A percentile compares a stretch with the other conserved stretches of the same genome.
Conservation (phyloP, 1,284 basidiomycete species). For the Cutaneotrichosporon daszewskae region DNA sequence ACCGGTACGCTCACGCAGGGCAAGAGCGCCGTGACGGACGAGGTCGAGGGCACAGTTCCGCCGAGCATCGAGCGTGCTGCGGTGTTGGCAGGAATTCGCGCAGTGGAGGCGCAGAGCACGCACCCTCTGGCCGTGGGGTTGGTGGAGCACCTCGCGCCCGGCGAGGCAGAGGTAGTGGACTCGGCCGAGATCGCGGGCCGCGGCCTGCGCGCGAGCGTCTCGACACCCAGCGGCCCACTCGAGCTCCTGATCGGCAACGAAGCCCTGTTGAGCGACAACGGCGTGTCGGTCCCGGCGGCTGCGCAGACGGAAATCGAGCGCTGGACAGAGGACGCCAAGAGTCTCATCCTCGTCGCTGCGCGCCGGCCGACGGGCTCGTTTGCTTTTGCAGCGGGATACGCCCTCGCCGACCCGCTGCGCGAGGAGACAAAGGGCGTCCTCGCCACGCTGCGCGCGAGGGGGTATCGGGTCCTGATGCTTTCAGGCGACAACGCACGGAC, state of each 20-base stretch:
- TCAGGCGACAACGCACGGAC: conserved; percentile 82
- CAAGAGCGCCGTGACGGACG: conserved; percentile 25
- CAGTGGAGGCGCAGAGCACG: conserved; percentile 82
- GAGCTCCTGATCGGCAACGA: conserved; percentile 53
- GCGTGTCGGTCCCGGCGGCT: conserved; percentile 19
- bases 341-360: conserved; percentile 76
- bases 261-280: conserved; percentile 18
- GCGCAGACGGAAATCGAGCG: conserved; percentile 54
- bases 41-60: conserved; percentile 28
- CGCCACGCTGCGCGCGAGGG: conserved; percentile 69
- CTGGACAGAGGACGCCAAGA: conserved; percentile 67
- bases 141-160: conserved; percentile 59
- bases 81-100: conserved; percentile 51
- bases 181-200: conserved; percentile 87
- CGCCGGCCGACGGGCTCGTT: conserved; percentile 36
- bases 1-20: conserved; percentile 95
- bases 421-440: conserved; percentile 74
- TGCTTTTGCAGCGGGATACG: conserved; percentile 48
- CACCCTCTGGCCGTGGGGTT: conserved; percentile 94
- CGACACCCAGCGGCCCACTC: conserved; percentile 59
- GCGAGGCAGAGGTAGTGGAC: conserved; percentile 48
- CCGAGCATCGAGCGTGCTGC: conserved; percentile 25
- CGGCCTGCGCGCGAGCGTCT: conserved; percentile 69
- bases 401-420: conserved; percentile 78
- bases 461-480: conserved; percentile 82